A percentile compares a stretch with the other conserved stretches of the same genome.
phyloP scores from a whole-genome alignment of 164 flowering plant genomes.

The Taxillus chinensis region DNA sequence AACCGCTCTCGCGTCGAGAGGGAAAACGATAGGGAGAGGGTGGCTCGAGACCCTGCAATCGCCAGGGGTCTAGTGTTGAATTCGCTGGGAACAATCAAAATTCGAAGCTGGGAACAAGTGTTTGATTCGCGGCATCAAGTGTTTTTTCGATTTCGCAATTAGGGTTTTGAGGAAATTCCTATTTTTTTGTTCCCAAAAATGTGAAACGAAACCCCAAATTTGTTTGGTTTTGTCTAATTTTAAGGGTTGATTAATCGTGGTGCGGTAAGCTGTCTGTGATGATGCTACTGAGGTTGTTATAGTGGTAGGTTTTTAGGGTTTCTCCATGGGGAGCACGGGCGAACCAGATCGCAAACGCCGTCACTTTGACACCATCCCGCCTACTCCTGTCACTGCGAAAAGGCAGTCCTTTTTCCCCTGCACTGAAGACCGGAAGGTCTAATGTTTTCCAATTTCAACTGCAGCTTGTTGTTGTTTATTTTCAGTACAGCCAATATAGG shows the following conservation, averaged over 20 bases:
- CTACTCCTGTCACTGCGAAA: constrained; percentile 52
- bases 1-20: too few species aligned
- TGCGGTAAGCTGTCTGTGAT: constrained; percentile 1
- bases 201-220: background rate
- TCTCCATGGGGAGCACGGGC: constrained; percentile 79
- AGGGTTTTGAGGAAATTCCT: background rate
- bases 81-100: too few species aligned
- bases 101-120: too few species aligned
- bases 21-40: too few species aligned
- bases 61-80: too few species aligned
- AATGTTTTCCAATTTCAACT: too few species aligned
- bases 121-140: too few species aligned
- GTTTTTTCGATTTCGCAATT: background rate
- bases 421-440: constrained; percentile 84
- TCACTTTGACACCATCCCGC: constrained; percentile 59
- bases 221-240: background rate
- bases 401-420: constrained; percentile 44
- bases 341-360: constrained; percentile 87
- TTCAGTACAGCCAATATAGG: too few species aligned
- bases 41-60: too few species aligned
- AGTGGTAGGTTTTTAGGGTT: constrained; percentile 19
- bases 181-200: background rate
- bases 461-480: too few species aligned
- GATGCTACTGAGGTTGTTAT: background rate
- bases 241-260: background rate